Evolutionary conservation across 306 rosid species (phyloP).

Genomic region (Echinosophora koreensis): DNA sequence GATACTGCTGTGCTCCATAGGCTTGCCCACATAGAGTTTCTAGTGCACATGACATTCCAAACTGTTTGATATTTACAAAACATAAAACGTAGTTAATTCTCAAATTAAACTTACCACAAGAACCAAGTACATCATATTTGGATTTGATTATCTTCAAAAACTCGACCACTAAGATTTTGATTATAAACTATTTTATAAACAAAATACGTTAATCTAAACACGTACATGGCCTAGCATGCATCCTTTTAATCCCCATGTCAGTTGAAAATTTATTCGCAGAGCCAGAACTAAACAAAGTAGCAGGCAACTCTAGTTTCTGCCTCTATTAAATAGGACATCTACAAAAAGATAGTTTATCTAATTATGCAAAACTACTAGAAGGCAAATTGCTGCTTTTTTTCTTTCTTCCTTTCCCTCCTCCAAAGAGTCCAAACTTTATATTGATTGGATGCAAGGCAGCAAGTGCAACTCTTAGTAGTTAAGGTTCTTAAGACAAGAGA

Average conservation of each 20-base stretch:
- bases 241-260: background rate
- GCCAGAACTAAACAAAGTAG: background rate
- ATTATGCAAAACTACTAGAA: no score
- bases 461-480: background rate
- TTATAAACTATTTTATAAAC: no score
- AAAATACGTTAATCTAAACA: no score
- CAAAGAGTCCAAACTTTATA: background rate
- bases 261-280: background rate
- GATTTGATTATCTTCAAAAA: no score
- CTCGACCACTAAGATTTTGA: no score
- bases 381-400: background rate
- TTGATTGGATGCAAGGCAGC: background rate
- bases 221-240: background rate
- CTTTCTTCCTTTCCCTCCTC: background rate
- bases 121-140: background rate
- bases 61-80: conserved; percentile 52
- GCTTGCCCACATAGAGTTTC: conserved; percentile 78
- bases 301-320: background rate
- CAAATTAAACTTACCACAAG: background rate
- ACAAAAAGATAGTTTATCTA: no score
- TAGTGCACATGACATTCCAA: conserved; percentile 73
- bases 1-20: conserved; percentile 72
- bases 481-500: background rate
- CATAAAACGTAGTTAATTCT: conserved; percentile 16
- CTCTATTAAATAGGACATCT: background rate